Evolutionary conservation across 805 yeast genomes (phyloP).

Genomic region (Candida coquimbonensis): DNA sequence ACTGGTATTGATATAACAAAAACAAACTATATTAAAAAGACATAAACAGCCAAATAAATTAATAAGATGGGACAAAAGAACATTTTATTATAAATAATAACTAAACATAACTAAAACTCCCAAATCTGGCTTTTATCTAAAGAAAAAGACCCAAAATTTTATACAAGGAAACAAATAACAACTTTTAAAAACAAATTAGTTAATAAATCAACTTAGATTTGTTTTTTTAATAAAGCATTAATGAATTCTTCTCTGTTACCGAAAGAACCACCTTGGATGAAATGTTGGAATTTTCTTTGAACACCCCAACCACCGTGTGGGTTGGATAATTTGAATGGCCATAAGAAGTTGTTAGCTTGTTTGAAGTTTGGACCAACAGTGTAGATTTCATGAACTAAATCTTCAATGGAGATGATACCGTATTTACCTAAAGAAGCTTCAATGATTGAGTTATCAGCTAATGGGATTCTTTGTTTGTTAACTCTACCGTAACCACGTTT

Average conservation of each 20-base stretch:
- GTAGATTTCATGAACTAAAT: conserved; percentile 92
- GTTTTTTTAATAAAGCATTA: conserved; percentile 76
- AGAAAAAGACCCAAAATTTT: background rate
- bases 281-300: conserved; percentile 93
- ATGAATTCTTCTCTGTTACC: conserved; percentile 97
- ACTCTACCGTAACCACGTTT: conserved; percentile 98
- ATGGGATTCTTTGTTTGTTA: conserved; percentile 91
- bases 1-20: too few relatives aligned
- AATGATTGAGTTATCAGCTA: conserved; percentile 80
- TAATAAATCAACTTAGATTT: conserved; percentile 20
- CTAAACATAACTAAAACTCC: too few relatives aligned
- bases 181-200: background rate
- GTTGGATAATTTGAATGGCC: conserved; percentile 96
- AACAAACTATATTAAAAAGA: too few relatives aligned
- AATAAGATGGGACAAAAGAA: background rate
- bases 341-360: conserved; percentile 96
- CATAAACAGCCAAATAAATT: background rate
- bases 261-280: conserved; percentile 96
- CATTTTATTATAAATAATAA: too few relatives aligned
- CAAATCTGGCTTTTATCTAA: too few relatives aligned
- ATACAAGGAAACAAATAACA: background rate
- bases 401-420: conserved; percentile 90
- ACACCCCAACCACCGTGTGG: conserved; percentile 98
- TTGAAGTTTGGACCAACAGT: conserved; percentile 98
- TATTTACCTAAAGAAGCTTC: conserved; percentile 86